Conservation (phyloP, 768 basidiomycete species). For the Fistulinella prunicolor region DNA sequence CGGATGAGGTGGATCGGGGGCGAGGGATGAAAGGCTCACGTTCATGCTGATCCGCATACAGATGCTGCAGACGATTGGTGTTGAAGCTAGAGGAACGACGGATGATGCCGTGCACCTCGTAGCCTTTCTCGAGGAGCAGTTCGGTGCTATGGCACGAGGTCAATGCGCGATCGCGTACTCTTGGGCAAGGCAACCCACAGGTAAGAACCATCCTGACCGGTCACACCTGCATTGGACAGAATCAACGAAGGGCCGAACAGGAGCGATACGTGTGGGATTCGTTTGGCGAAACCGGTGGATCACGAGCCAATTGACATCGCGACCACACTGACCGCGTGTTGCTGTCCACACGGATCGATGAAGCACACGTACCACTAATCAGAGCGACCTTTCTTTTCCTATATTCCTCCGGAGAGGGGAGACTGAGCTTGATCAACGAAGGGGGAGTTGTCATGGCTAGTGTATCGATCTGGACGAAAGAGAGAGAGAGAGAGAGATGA, state of each 20-base stretch:
- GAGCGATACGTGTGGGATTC: background rate
- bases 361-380: conserved; percentile 66
- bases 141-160: conserved; percentile 56
- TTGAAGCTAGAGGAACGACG: conserved; percentile 98
- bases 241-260: conserved; percentile 9
- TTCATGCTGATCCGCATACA: conserved; percentile 91
- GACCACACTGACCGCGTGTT: background rate
- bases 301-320: conserved; percentile 1
- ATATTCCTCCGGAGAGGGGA: conserved; percentile 79
- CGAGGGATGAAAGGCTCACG: conserved; percentile 45
- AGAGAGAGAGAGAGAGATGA: background rate
- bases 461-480: background rate
- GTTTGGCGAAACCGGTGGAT: background rate
- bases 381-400: conserved; percentile 90
- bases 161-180: conserved; percentile 1
- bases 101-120: conserved; percentile 93
- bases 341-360: conserved; percentile 3
- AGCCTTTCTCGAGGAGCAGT: conserved; percentile 80
- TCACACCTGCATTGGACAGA: conserved; percentile 62
- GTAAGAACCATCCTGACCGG: conserved; percentile 96
- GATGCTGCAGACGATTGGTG: conserved; percentile 90
- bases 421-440: conserved; percentile 48
- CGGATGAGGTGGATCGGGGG: conserved; percentile 2
- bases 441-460: conserved; percentile 17
- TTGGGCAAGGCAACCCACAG: conserved; percentile 51